Evolutionary conservation across 2,329 filamentous ascomycete species (phyloP).

Genomic region (Lojkania enalia): DNA sequence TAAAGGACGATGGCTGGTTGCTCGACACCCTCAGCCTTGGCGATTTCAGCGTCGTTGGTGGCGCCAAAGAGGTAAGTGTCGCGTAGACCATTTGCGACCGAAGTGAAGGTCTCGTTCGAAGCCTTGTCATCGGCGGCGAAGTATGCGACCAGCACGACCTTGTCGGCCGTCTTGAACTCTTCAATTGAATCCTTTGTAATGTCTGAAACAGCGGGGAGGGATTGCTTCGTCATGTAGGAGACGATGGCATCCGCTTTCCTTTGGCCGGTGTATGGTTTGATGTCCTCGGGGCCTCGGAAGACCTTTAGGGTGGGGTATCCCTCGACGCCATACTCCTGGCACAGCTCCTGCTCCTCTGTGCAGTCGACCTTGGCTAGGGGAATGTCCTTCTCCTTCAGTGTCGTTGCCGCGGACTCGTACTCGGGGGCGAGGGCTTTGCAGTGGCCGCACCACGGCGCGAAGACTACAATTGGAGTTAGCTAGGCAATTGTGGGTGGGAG

Average conservation of each 20-base stretch:
- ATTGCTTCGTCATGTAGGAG: constrained; percentile 98
- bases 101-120: constrained; percentile 82
- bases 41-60: constrained; percentile 78
- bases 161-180: constrained; percentile 97
- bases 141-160: constrained; percentile 92
- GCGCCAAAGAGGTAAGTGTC: constrained; percentile 93
- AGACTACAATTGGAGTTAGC: constrained; percentile 65
- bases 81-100: constrained; percentile 73
- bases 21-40: constrained; percentile 87
- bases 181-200: constrained; percentile 81
- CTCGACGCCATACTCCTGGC: constrained; percentile 86
- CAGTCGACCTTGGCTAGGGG: constrained; percentile 88
- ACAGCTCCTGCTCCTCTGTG: constrained; percentile 91
- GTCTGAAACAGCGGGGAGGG: constrained; percentile 84
- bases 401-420: constrained; percentile 84
- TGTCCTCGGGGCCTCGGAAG: constrained; percentile 86
- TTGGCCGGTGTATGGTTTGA: constrained; percentile 82
- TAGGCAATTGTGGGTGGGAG: constrained; percentile 7
- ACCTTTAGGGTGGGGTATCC: constrained; percentile 99
- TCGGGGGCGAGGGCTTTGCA: constrained; percentile 97
- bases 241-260: constrained; percentile 77
- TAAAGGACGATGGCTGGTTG: constrained; percentile 89
- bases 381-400: constrained; percentile 86
- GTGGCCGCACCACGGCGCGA: constrained; percentile 95
- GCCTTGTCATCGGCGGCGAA: constrained; percentile 78